Conservation (phyloP, 495 filamentous ascomycete species). For the Hypoxylon fuscum region DNA sequence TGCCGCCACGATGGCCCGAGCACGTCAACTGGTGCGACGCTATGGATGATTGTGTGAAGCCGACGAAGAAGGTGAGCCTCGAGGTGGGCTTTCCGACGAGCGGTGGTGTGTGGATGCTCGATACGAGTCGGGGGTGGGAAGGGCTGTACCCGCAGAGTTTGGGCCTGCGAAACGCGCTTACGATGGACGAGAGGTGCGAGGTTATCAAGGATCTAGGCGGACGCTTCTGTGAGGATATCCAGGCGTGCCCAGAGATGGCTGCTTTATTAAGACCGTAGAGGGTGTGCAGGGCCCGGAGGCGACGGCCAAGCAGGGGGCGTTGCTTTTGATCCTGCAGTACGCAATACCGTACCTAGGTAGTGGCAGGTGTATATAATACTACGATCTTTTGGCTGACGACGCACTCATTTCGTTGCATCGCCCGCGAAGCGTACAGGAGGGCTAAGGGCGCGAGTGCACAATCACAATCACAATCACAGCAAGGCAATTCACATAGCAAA, state of each 20-base stretch:
- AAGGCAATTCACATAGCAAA: constrained; percentile 37
- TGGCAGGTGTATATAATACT: constrained; percentile 23
- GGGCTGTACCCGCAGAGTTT: constrained; percentile 19
- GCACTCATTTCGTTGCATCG: constrained; percentile 19
- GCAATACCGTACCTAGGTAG: constrained; percentile 8
- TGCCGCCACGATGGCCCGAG: constrained; percentile 29
- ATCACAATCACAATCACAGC: too few species aligned
- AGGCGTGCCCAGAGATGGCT: constrained; percentile 32
- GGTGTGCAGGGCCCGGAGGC: constrained; percentile 16
- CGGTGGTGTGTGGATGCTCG: constrained; percentile 28
- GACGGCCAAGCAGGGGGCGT: constrained; percentile 16
- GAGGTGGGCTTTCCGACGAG: constrained; percentile 24
- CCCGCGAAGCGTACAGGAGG: constrained; percentile 13
- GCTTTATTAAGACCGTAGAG: constrained; percentile 21
- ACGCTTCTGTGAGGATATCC: constrained; percentile 29
- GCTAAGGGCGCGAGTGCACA: constrained; percentile 10
- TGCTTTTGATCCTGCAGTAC: constrained; percentile 15
- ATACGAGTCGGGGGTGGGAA: constrained; percentile 14
- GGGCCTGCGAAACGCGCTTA: constrained; percentile 27
- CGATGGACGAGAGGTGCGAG: constrained; percentile 32
- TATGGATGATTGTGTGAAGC: constrained; percentile 29
- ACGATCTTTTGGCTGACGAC: constrained; percentile 11
- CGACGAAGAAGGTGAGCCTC: constrained; percentile 22
- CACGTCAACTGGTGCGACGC: constrained; percentile 15
- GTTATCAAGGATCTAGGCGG: constrained; percentile 32